Base-by-base conservation (phyloP, 2,329 filamentous ascomycete genomes). In the Simplicillium sp. region DNA sequence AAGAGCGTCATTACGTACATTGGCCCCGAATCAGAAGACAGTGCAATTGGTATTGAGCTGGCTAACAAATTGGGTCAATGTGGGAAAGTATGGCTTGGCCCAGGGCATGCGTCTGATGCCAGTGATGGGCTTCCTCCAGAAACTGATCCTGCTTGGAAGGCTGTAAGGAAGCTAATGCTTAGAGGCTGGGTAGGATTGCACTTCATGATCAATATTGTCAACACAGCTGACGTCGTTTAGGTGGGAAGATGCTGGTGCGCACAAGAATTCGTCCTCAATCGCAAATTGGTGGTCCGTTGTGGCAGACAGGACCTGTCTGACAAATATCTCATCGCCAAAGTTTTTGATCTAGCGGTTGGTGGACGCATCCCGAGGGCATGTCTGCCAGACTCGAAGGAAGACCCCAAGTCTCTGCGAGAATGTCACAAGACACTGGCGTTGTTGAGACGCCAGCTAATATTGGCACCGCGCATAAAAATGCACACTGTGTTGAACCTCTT, bases 231-330 rank as follows among this genome's bases (percentile, higher is more conserved):
- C n/a, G n/a, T 18, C n/a, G 3, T 9, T n/a, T 15, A 39, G 37
- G 37, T 32, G 7, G 34, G 29, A 18, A 13, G 37, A 17, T 39
- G 37, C 29, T 39, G 37, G 37, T 39, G 37, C 16, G 37, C 37
- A 4, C 37, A 39, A 32, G 37, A 39, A 11, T 33, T 39, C 29
- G 29, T 39, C 6, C 37, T 39, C 37, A 39, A 39, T 15, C 14
- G 29, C 17, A 39, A 39, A 12, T 17, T 39, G 15, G 8, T 34
- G 6, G 18, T 39, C 9, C 25, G 32, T 7, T 39, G 37, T 17
- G 37, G 37, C 29, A 31, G 29, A 9, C 32, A 28, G 7, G 20
- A 18, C 37, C n/a, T 39, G 4, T 29, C 28, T 2, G 29, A 39
- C 29, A 33, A 32, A 29, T 32, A 32, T n/a, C 25, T 39, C 2